Evolutionary conservation across 1,284 basidiomycete genomes (phyloP), one percentile per base, ranked within the genome.

Genomic region (Puccinia novopanici): DNA sequence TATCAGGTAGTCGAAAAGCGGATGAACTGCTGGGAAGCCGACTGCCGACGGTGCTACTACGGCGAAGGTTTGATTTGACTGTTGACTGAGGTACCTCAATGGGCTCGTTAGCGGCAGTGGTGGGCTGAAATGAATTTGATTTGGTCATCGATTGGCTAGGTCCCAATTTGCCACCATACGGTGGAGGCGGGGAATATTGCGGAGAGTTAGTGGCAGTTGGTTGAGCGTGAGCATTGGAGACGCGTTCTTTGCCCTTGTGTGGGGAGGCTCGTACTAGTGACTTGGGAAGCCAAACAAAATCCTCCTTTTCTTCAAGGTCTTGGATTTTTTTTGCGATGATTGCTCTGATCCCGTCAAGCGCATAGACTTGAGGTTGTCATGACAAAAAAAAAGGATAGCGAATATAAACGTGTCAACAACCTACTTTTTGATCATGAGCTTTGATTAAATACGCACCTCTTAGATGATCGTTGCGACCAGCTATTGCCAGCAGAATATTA

Each of bases 391-490:
- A 63, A 17, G 55, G 15, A 15, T 0, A 42, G 57, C 15, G 6
- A 19, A 6, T 48, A 67, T n/a, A 2, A 37, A 37, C 68, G 9
- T 34, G 34, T 34, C 34, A 34, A 34, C 1, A 4, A 34, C 1
- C 34, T 34, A 34, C 34, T 34, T 34, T 34, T 34, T 34, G 34
- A 34, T 34, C 1, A 4, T 34, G 34, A 34, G 34, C 34, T 34
- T 34, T 34, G 34, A 34, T 34, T 40, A 24, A 3, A 37, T 0
- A 48, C 75, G 48, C 48, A 81, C 80, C 80, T 76, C 84, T 82
- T 30, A 85, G 81, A 76, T 85, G 84, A 68, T 85, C 84, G 65
- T 84, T 84, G 2, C 84, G 65, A 2, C 84, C 84, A 2, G 84
- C 84, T 24, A 84, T 83, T 27, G 84, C 84, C 22, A 85, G 76